Evolutionary conservation across 345 rosid species (phyloP), one percentile per base, ranked within the genome.

Genomic region (Eutrema heterophyllum): DNA sequence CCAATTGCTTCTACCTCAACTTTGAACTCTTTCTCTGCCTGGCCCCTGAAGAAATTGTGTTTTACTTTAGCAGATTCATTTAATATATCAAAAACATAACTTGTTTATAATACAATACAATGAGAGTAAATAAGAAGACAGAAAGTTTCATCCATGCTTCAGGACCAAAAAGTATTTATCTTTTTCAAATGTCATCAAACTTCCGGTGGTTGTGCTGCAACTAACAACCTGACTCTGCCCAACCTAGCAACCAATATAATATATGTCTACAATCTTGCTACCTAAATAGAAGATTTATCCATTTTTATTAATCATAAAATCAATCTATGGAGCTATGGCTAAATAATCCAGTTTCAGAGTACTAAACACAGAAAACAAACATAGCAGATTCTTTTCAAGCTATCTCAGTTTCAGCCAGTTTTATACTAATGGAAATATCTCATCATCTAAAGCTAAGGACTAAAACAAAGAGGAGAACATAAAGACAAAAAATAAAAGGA

Each of bases 1-100:
- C 98, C 98, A 49, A 94, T 94, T 71, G 95, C 95, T 84, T 90
- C 97, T 40, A 93, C 98, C 79, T 93, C 98, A 69, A 90, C 93
- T 80, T 81, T 89, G 84, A 94, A 94, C 83, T 94, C 98, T 86
- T 84, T 91, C 83, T 88, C 98, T 2, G 98, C 98, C 73, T 91
- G 98, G 15, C 98, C 96, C 83, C 98, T 94, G 58, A n/a, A 51
- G 33, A 62, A 0, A 69, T 9, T 32, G 54, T 14, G 5, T 33
- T 60, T 44, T 5, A 75, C 50, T 62, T 29, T 11, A 55, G 1
- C 13, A 61, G 1, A 53, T 68, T 53, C 56, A 54, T 70, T 35
- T 36, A 33, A 10, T 52, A 64, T 48, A 44, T 40, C 41, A 45
- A 36, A 55, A 46, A 44, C 12, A 48, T 33, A 33, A n/a, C 2